Base-by-base conservation (phyloP, 805 yeast genomes). In the Lipomyces yamanashiensis region DNA sequence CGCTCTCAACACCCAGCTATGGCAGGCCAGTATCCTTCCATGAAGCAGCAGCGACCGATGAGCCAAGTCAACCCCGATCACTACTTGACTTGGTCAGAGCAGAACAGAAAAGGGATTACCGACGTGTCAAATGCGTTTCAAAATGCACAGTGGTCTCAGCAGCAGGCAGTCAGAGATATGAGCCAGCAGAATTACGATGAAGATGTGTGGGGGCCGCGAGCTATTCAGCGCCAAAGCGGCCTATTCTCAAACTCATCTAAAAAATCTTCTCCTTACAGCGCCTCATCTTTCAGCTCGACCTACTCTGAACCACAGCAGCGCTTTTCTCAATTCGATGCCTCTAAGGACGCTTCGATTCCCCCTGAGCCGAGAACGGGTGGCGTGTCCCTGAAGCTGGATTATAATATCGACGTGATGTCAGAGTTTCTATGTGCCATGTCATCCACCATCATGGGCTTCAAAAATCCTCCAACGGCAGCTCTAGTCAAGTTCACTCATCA, bases 371-470 rank as follows among this genome's bases (percentile, higher is more conserved):
- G 62, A 34, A 21, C 80, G 49, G 97, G 97, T 49, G 97, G 96
- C 65, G 93, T 90, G 53, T 81, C 87, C 44, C 81, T 87, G 15
- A 87, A 85, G 40, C 80, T 90, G 72, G 97, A 92, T 74, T 92
- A 93, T 75, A 92, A 90, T 68, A 76, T 91, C 59, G 82, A 82
- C 47, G 78, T 81, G 63, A 92, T 92, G 96, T 82, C 96, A 8
- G 86, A 87, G 63, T 95, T 90, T 71, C 79, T 91, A 54, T 81
- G 91, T 56, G 85, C 92, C 81, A 84, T 90, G 75, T 81, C 89
- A 13, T 87, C 82, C 69, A 87, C 90, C 37, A 74, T 71, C 71
- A 78, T 67, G 79, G 77, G 63, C 71, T 71, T 68, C 43, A 53
- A 65, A 71, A 60, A 71, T 2, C 75, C 52, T 61, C 77, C 87